Evolutionary conservation across 2,329 filamentous ascomycete species (phyloP).

Genomic region (Amylocarpus encephaloides): DNA sequence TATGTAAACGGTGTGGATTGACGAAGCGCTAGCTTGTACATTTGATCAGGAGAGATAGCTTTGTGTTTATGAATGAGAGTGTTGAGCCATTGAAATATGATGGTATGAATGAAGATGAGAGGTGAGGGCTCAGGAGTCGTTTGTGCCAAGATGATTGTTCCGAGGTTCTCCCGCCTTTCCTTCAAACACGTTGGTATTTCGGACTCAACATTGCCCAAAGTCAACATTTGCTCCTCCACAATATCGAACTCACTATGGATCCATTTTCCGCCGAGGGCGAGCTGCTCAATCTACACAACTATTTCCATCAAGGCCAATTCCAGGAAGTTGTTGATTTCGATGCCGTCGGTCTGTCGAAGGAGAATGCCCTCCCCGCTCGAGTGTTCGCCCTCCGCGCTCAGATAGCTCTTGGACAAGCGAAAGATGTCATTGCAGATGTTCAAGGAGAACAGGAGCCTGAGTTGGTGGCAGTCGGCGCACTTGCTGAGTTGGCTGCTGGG

Average conservation of each 20-base stretch:
- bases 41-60: too few relatives aligned
- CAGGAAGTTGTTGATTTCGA: constrained; percentile 81
- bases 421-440: constrained; percentile 64
- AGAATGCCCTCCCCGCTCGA: constrained; percentile 70
- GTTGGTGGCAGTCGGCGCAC: constrained; percentile 66
- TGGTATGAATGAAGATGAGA: background rate
- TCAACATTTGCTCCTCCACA: background rate
- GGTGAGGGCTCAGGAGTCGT: background rate
- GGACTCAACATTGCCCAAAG: constrained; percentile 11
- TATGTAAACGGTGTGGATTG: too few relatives aligned
- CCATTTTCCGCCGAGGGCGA: constrained; percentile 66
- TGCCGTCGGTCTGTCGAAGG: constrained; percentile 67
- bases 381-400: constrained; percentile 76
- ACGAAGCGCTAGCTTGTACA: too few relatives aligned
- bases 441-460: constrained; percentile 62
- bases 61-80: too few relatives aligned
- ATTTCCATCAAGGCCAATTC: constrained; percentile 78
- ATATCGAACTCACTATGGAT: constrained; percentile 44
- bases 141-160: background rate
- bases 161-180: background rate
- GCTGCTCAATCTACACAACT: constrained; percentile 64
- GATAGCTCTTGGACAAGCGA: constrained; percentile 73
- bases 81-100: background rate
- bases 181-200: constrained; percentile 3
- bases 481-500: constrained; percentile 61